Evolutionary conservation across 305 asterid species (phyloP).

Genomic region (Plantago coronopus): DNA sequence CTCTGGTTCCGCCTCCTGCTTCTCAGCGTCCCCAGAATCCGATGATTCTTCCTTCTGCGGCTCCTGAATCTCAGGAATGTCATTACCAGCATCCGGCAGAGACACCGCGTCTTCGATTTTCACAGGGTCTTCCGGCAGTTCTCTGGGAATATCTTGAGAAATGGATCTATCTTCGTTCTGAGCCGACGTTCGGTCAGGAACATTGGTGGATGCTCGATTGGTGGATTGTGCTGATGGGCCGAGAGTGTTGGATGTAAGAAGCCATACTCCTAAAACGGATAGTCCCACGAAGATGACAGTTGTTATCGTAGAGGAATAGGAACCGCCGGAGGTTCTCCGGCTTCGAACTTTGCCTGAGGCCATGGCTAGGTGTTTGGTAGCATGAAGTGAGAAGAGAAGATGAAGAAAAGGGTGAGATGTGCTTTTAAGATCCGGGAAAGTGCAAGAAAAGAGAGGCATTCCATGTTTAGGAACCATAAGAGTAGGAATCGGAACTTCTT

Average conservation of each 20-base stretch:
- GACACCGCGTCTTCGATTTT: neutral
- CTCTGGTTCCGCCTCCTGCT: neutral
- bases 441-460: slow-evolving; percentile 21
- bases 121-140: slow-evolving; percentile 47
- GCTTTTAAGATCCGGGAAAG: slow-evolving; percentile 32
- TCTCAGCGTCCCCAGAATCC: slow-evolving; percentile 16
- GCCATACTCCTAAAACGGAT: slow-evolving; percentile 56
- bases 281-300: slow-evolving; percentile 45
- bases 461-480: slow-evolving; percentile 52
- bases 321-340: slow-evolving; percentile 43
- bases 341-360: slow-evolving; percentile 44
- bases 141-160: slow-evolving; percentile 43
- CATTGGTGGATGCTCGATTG: slow-evolving; percentile 23
- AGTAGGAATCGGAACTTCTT: slow-evolving; percentile 60
- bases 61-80: slow-evolving; percentile 17
- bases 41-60: slow-evolving; percentile 24
- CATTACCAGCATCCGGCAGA: neutral
- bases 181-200: slow-evolving; percentile 21
- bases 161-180: slow-evolving; percentile 24
- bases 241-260: slow-evolving; percentile 45
- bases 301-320: slow-evolving; percentile 51
- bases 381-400: slow-evolving; percentile 1
- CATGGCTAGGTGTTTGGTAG: slow-evolving; percentile 29
- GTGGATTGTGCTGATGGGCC: slow-evolving; percentile 38
- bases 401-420: slow-evolving; percentile 19